Evolutionary conservation across 768 basidiomycete genomes (phyloP), one percentile per base, ranked within the genome.

Genomic region (Rhizopogon sp.): DNA sequence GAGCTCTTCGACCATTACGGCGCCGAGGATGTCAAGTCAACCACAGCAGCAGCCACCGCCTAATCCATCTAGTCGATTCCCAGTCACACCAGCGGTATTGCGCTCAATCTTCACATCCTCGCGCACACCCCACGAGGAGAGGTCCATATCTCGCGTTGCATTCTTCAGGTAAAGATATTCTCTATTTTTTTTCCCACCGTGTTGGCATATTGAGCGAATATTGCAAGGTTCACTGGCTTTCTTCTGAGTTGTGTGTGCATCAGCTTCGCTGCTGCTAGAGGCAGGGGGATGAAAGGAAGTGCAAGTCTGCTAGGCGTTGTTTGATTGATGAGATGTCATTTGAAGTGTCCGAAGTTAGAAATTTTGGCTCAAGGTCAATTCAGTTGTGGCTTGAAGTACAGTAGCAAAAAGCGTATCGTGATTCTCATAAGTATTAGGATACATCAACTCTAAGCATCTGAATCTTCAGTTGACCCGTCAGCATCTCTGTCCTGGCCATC

Each of bases 51-150:
- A 67, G 42, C 77, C 72, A 14, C 73, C 79, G 11, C 63, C 74
- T 20, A 76, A 80, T 57, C 63, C 74, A 16, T 72, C 79, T 17
- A 82, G 81, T 55, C 80, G 87, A 25, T 87, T 93, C 50, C 90
- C 90, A 53, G 88, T 93, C 17, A 92, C 90, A 0, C 90, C 90
- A 9, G 86, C 87, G 9, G 85, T 89, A 1, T 67, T 93, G 56
- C 79, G 90, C 40, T 85, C 88, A 50, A 93, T 93, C 61, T 93
- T 93, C 68, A 83, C 91, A 28, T 93, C 90, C 11, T 93, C 90
- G 20, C 81, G 90, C 13, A 86, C 88, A 0, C 82, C 87, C 3
- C 74, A 86, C 53, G 90, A 93, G 66, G 90, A 93, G 67, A 81
- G 91, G 29, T 84, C 88, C 0, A 84, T 93, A 51, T 93, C 90